Evolutionary conservation across 306 rosid genomes (phyloP), one percentile per base, ranked within the genome.

Genomic region (Vigna nakashimae): DNA sequence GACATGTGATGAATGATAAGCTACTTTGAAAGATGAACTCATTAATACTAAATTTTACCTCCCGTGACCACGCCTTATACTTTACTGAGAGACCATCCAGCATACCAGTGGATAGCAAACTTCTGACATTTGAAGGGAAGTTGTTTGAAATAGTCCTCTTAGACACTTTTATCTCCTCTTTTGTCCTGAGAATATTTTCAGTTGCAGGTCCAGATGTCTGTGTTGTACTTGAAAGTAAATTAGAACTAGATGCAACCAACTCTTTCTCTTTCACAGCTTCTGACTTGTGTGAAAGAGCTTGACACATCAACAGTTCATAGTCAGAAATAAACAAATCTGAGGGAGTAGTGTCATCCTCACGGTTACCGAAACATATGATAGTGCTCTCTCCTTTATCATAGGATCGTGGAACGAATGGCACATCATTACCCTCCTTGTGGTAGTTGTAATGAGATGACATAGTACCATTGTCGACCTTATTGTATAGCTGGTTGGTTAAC

Each of bases 31-130:
- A 81, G 77, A 81, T 70, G 78, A 84, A 85, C 83, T 77, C 82
- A 74, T 43, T 77, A 83, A 74, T 75, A 78, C 84, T 66, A 76
- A 73, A 80, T 68, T 87, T 86, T 90, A 88, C 97, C 93, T 92
- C 93, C 88, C 82, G 79, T 1, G 93, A 90, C 96, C 97, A 92
- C 10, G 97, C 88, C 67, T 86, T 84, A 82, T 90, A 90, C 86
- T 88, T 92, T 38, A 92, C 95, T 51, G 97, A 85, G 71, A 92
- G 90, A 48, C 95, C 97, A 87, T 92, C 97, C 80, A 90, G 91
- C 92, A 92, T 92, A 18, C 97, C 96, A 28, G 97, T 92, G 26
- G 96, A 92, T 67, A 90, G 79, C 89, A 90, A 84, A 86, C 96
- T 90, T 82, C 89, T 82, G 79, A 90, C 96, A 73, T 88, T 92